Evolutionary conservation across 257 asterid genomes (phyloP), one percentile per base, ranked within the genome.

Genomic region (Lithospermum erythrorhizon): DNA sequence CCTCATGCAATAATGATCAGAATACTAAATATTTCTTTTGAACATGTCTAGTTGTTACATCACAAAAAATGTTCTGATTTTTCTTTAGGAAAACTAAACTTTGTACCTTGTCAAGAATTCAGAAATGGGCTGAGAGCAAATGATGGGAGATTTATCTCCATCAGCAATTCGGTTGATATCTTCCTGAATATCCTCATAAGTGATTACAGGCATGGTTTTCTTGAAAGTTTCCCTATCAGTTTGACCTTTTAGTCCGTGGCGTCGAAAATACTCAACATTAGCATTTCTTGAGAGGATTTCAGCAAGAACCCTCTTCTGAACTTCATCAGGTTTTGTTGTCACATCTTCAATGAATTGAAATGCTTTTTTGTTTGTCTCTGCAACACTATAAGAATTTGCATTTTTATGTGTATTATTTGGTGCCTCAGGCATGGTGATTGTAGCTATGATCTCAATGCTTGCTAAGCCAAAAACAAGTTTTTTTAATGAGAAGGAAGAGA

Each of bases 41-140:
- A 14, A 41, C 49, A 13, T 41, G 17, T 41, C 17, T 35, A 11
- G 47, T 41, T 3, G 49, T 41, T 41, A 41, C 49, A 11, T 41
- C 5, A 41, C 48, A 37, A 9, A 37, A 37, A 37, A 37, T 37
- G 1, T 32, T 5, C 4, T 32, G n/a, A n/a, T 32, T 32, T 32
- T 32, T 10, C 8, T 32, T 3, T 9, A 41, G 59, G 1, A 55
- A 6, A 55, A 55, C 16, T 53, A 53, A 18, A 29, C 21, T 29
- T 16, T 64, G 45, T 35, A 76, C 75, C 81, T 76, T 6, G 78
- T 76, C 62, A 72, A 66, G 68, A 76, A 76, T 67, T 76, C 81
- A 49, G 81, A 68, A 58, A 72, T 76, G 75, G 78, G 71, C 27
- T 68, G 67, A 1, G 73, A 72, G 68, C 78, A 62, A 45, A 72